phyloP scores from a whole-genome alignment of 768 basidiomycete genomes.

The Boletus pseudopeckii region DNA sequence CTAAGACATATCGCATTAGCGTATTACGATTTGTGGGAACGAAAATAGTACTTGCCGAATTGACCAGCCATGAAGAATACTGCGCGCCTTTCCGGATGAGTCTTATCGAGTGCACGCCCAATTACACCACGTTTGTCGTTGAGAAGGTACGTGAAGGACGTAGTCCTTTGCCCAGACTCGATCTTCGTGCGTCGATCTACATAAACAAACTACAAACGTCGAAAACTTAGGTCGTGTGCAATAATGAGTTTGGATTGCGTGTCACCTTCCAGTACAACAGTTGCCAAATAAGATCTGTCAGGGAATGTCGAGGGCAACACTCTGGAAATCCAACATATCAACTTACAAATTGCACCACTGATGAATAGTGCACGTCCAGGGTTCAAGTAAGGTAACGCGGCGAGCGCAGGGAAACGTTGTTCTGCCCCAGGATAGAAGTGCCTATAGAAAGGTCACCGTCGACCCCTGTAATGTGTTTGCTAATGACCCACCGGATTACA shows the following conservation, averaged over 20 bases:
- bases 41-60: conserved; percentile 48
- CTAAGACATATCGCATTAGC: conserved; percentile 36
- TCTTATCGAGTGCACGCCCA: conserved; percentile 61
- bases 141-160: conserved; percentile 83
- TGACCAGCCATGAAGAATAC: conserved; percentile 82
- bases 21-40: background rate
- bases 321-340: conserved; percentile 6
- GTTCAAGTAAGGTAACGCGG: conserved; percentile 62
- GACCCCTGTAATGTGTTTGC: background rate
- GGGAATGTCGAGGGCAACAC: conserved; percentile 4
- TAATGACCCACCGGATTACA: conserved; percentile 67
- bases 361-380: conserved; percentile 72
- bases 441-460: conserved; percentile 37
- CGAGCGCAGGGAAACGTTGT: conserved; percentile 81
- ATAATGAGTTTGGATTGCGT: background rate
- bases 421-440: conserved; percentile 86
- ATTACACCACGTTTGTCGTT: conserved; percentile 86
- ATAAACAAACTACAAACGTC: conserved; percentile 63
- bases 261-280: conserved; percentile 85
- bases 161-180: conserved; percentile 85
- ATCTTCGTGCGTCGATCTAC: conserved; percentile 88
- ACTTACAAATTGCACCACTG: conserved; percentile 79
- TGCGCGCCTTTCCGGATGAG: conserved; percentile 62
- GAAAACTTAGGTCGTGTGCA: background rate
- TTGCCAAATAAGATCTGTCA: conserved; percentile 90